phyloP scores from a whole-genome alignment of 441 rosid species.

The Mallotus japonicus region DNA sequence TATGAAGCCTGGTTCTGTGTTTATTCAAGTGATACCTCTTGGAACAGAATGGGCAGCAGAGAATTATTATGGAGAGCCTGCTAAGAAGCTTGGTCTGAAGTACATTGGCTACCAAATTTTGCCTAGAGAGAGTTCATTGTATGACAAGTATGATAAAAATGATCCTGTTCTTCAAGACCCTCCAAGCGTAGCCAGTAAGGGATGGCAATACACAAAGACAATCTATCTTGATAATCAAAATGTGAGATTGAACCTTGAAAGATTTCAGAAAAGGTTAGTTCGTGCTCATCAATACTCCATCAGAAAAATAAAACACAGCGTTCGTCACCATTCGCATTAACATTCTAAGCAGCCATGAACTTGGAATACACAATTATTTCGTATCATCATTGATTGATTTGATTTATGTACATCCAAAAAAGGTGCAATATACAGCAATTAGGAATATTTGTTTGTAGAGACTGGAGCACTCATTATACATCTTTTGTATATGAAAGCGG shows the following conservation, averaged over 20 bases:
- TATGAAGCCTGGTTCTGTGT: slow-evolving; percentile 70
- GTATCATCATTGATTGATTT: slow-evolving; percentile 14
- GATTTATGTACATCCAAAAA: slow-evolving; percentile 11
- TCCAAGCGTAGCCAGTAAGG: slow-evolving; percentile 52
- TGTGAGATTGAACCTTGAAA: slow-evolving; percentile 53
- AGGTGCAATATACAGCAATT: not conserved
- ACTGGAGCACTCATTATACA: not conserved
- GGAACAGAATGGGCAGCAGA: slow-evolving; percentile 97
- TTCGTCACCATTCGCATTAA: slow-evolving; percentile 13
- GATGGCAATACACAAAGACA: slow-evolving; percentile 86
- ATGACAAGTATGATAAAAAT: slow-evolving; percentile 42
- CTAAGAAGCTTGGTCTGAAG: slow-evolving; percentile 77
- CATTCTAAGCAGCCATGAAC: not conserved
- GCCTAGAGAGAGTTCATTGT: slow-evolving; percentile 76
- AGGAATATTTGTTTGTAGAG: slow-evolving; percentile 16
- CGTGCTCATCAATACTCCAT: slow-evolving; percentile 35
- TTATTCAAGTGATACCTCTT: slow-evolving; percentile 79
- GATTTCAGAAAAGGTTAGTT: slow-evolving; percentile 54
- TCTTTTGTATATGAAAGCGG: slow-evolving; percentile 5
- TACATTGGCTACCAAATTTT: slow-evolving; percentile 62
- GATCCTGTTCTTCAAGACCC: slow-evolving; percentile 65
- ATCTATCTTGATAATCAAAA: slow-evolving; percentile 80
- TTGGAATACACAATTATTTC: not conserved
- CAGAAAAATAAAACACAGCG: slow-evolving; percentile 21
- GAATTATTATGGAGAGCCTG: slow-evolving; percentile 86